These are phyloP conservation scores for Monilinia vaccinii-corymbosi DNA, from an alignment of 2,329 filamentous ascomycete species.

Conservation along the genomic window DNA sequence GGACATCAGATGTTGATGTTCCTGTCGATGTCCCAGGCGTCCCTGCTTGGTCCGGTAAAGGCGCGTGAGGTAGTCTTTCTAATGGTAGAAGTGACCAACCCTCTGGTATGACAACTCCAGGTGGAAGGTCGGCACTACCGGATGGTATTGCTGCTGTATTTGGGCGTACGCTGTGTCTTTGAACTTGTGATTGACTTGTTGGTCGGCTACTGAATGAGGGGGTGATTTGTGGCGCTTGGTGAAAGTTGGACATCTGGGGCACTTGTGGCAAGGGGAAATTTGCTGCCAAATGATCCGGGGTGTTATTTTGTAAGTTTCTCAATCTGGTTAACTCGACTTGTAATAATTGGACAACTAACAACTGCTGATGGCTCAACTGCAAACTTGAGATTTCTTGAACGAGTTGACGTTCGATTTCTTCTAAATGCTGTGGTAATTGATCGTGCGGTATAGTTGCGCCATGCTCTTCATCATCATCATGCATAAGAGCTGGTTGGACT, in stretches of 20 bases:
- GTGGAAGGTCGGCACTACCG: conserved; percentile 51
- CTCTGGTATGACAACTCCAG: conserved; percentile 53
- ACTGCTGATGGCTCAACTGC: conserved; percentile 55
- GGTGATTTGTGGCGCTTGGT: conserved; percentile 5
- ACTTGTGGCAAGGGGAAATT: conserved; percentile 24
- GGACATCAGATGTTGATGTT: conserved; percentile 15
- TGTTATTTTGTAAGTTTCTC: conserved; percentile 33
- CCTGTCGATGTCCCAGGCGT: conserved; percentile 11
- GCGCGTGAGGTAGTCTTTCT: conserved; percentile 34
- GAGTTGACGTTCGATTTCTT: conserved; percentile 59
- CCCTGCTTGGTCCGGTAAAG: neutral
- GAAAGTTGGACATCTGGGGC: conserved; percentile 11
- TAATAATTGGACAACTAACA: conserved; percentile 58
- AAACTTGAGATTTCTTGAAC: conserved; percentile 57
- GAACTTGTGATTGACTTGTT: conserved; percentile 16
- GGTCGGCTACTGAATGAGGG: neutral
- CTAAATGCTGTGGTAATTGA: conserved; percentile 50
- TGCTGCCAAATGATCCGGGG: conserved; percentile 16
- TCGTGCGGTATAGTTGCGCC: conserved; percentile 6
- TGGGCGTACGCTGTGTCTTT: conserved; percentile 39
- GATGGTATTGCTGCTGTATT: conserved; percentile 45
- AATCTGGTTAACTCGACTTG: conserved; percentile 59
- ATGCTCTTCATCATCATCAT: neutral
- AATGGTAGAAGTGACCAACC: conserved; percentile 58
- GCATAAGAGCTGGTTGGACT: neutral